Evolutionary conservation across 2,329 filamentous ascomycete genomes (phyloP), one percentile per base, ranked within the genome.

Genomic region (Ceratocystis cubensis): DNA sequence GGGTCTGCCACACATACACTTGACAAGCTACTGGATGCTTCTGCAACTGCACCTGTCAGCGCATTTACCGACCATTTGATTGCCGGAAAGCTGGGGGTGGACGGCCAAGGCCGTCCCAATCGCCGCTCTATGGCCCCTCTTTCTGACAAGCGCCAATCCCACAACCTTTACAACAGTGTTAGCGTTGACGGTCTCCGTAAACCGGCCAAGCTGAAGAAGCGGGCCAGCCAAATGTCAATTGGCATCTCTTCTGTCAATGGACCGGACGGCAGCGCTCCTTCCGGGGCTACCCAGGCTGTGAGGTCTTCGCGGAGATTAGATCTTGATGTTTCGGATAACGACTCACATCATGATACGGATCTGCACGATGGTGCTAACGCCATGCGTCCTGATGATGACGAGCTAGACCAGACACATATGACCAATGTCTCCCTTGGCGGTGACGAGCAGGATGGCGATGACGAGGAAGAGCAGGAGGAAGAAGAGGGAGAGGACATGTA

Each of bases 21-120:
- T 6, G 92, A 99, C 70, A 92, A 86, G 73, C 95, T 99, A 65
- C 81, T 99, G 17, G 88, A 96, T 73, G 94, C 93, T 6, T 94
- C 93, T 2, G 89, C 90, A 2, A 84, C 82, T 68, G 93, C 94
- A 0, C 94, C 94, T 0, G 91, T 96, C 37, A 90, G 82, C 70
- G 93, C 92, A 30, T 97, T 97, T 72, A 96, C 89, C 0, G 91
- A 96, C 72, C 91, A 96, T 74, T 84, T 87, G 0, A 91, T 89
- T 72, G 88, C 87, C 33, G 91, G 91, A 3, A 84, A 85, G 69
- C 79, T 91, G 10, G 88, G 91, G 28, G 75, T 82, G 3, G 88
- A 93, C 71, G 83, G 92, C 0, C 95, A 94, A 72, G 88, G 88
- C 44, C 73, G 77, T 70, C 2, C 56, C n/a, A 77, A 81, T 22